Evolutionary conservation across 179 eudicot species (phyloP), one percentile per base, ranked within the genome.

Genomic region (Silene noctiflora): DNA sequence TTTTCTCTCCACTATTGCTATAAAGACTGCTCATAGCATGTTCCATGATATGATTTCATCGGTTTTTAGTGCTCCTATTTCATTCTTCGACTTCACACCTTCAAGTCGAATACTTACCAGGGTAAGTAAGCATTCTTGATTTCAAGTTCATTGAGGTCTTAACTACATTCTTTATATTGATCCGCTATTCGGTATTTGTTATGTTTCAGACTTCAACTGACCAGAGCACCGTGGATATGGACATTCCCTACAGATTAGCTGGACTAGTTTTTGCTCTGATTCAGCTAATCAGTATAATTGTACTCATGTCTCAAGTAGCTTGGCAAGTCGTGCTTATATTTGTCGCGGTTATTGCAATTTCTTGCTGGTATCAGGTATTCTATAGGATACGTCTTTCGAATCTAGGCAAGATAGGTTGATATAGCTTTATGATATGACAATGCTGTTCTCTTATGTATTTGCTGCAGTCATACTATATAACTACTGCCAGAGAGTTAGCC

Each of bases 251-350:
- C 75, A 81, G 96, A 86, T 80, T 94, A 78, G 97, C 98, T 27
- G 98, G 98, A 75, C 81, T 92, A 67, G 97, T 86, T 6, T 94
- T 94, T 74, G 98, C 97, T 5, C 84, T 94, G 3, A 92, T 94
- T 77, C 97, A 94, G 83, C 85, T 92, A 0, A 63, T 92, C 48
- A 91, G 94, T 72, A 87, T 94, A 12, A 84, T 94, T 20, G 56
- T 86, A 64, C 91, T 92, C 5, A 91, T 92, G 96, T 89, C 88
- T 73, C 86, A 83, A 5, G 89, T 89, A 24, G 91, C 95, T 10
- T 92, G 97, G 97, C 96, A 83, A 69, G 78, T 89, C 76, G 84
- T 91, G 76, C 82, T 88, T 16, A 81, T 94, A 27, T 92, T 93
- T 75, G 63, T 85, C 35, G 80, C 82, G 46, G 85, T 92, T 70